Conservation (phyloP, 2,329 filamentous ascomycete species). For the Arthrobotrys megalospora region DNA sequence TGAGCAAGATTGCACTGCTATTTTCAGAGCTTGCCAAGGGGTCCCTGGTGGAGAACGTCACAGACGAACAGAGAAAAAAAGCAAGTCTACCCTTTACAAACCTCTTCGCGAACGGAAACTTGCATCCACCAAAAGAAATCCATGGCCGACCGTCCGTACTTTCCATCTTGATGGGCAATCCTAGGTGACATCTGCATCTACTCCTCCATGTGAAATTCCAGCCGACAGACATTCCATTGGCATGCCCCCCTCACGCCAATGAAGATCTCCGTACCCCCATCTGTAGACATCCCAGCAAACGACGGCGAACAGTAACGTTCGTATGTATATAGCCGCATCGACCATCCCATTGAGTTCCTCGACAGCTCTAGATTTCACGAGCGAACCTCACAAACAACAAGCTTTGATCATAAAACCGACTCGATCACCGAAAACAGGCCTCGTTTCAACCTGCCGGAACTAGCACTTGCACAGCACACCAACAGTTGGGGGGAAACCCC, state of each 20-base stretch:
- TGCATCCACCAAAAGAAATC: conserved; percentile 1
- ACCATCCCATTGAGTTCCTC: conserved; percentile 21
- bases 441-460: conserved; percentile 58
- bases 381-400: neutral
- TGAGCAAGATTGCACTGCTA: conserved; percentile 21
- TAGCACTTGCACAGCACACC: conserved; percentile 30
- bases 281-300: too few relatives aligned
- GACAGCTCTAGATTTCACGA: neutral
- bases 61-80: conserved; percentile 19
- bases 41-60: conserved; percentile 19
- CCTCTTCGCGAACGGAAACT: conserved; percentile 39
- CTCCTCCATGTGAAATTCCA: conserved; percentile 35
- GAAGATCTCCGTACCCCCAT: neutral
- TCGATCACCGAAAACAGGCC: conserved; percentile 29
- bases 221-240: conserved; percentile 9
- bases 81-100: conserved; percentile 15
- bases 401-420: conserved; percentile 23
- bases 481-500: neutral
- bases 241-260: neutral
- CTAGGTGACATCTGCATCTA: conserved; percentile 8
- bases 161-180: neutral
- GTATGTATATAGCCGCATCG: conserved; percentile 11
- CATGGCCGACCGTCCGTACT: neutral
- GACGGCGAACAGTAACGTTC: neutral
- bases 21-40: conserved; percentile 38